Conservation (phyloP, 2,329 filamentous ascomycete species). For the Beauveria sp. region DNA sequence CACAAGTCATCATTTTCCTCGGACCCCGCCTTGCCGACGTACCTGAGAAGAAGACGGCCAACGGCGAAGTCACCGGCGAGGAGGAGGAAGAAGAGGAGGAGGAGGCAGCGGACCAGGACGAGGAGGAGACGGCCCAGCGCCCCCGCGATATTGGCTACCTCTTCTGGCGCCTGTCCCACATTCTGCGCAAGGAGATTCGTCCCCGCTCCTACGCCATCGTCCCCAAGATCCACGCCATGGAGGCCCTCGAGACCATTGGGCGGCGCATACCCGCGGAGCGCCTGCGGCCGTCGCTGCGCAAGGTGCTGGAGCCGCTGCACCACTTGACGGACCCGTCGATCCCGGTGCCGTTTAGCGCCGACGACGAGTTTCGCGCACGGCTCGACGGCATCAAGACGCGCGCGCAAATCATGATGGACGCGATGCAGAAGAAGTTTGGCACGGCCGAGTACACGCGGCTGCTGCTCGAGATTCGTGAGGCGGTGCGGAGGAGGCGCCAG, state of each 20-base stretch:
- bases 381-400: slow-evolving; percentile 66
- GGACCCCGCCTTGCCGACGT: slow-evolving; percentile 46
- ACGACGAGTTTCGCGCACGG: slow-evolving; percentile 59
- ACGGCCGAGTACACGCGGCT: slow-evolving; percentile 70
- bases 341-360: slow-evolving; percentile 61
- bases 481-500: slow-evolving; percentile 64
- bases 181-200: slow-evolving; percentile 68
- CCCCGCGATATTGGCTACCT: slow-evolving; percentile 56
- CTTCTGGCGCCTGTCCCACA: slow-evolving; percentile 68
- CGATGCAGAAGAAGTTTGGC: slow-evolving; percentile 79
- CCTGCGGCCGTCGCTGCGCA: slow-evolving; percentile 55
- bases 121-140: slow-evolving; percentile 28
- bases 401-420: slow-evolving; percentile 69
- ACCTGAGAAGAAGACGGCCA: slow-evolving; percentile 35
- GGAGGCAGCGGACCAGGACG: slow-evolving; percentile 26
- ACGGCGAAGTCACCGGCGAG: slow-evolving; percentile 31
- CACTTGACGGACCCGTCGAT: slow-evolving; percentile 78
- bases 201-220: slow-evolving; percentile 57
- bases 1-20: slow-evolving; percentile 78
- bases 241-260: slow-evolving; percentile 63
- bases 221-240: slow-evolving; percentile 68
- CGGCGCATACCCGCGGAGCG: slow-evolving; percentile 50
- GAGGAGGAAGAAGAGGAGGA: slow-evolving; percentile 27
- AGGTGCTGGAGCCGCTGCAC: slow-evolving; percentile 56
- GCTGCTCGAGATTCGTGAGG: slow-evolving; percentile 64